A percentile compares a stretch with the other conserved stretches of the same genome.
Evolutionary conservation across 352 stramenopile species (phyloP).

Genomic region (Globisporangium spinosum): DNA sequence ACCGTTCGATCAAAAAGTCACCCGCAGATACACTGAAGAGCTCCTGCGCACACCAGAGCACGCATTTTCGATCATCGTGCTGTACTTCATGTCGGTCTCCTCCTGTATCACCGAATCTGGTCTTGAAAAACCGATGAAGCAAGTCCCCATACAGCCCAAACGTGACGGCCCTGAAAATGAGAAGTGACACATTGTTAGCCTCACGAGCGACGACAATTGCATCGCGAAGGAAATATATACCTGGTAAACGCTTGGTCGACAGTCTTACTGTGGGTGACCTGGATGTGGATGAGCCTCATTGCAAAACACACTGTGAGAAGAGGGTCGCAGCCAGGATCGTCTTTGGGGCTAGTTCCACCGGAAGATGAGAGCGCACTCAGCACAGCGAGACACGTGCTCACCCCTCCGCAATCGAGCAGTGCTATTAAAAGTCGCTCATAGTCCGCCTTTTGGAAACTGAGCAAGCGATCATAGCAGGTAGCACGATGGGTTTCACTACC

Average conservation of each 20-base stretch:
- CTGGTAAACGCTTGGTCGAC: constrained; percentile 10
- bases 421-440: constrained; percentile 30
- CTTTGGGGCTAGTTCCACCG: not conserved
- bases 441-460: constrained; percentile 13
- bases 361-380: constrained; percentile 26
- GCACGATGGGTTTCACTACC: too few species aligned
- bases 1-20: not conserved
- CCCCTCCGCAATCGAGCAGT: constrained; percentile 38
- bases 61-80: not conserved
- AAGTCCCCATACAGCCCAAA: constrained; percentile 32
- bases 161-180: constrained; percentile 18
- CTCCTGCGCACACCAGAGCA: constrained; percentile 6
- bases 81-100: not conserved
- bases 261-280: constrained; percentile 5
- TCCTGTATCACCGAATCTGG: not conserved
- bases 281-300: constrained; percentile 16
- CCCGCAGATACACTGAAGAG: constrained; percentile 11
- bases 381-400: constrained; percentile 41
- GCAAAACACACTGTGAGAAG: not conserved
- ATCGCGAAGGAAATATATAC: not conserved
- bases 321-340: not conserved
- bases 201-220: not conserved
- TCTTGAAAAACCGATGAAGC: constrained; percentile 19
- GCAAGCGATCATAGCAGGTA: not conserved
- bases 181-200: not conserved